Evolutionary conservation across 495 filamentous ascomycete genomes (phyloP).

Genomic region (Xylaria nigripes): DNA sequence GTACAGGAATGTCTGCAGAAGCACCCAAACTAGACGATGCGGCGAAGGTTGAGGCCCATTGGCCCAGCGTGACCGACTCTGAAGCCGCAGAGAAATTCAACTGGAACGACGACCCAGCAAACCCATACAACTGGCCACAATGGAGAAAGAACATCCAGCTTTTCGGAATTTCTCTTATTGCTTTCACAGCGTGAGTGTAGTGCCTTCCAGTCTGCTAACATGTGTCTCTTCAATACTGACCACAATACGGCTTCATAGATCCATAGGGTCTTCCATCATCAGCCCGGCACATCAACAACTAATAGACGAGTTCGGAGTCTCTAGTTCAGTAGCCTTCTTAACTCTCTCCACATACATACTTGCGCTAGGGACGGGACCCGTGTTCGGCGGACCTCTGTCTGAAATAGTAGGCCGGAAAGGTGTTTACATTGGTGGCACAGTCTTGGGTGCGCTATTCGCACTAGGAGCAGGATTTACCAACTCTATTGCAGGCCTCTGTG

Average conservation of each 20-base stretch:
- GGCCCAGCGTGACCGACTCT: not conserved
- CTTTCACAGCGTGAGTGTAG: constrained; percentile 32
- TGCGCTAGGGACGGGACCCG: constrained; percentile 50
- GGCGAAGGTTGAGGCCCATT: not conserved
- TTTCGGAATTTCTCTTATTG: constrained; percentile 38
- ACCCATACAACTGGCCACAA: constrained; percentile 54
- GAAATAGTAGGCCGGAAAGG: constrained; percentile 47
- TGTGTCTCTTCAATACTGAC: not conserved
- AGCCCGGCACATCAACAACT: constrained; percentile 39
- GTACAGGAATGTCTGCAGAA: not conserved
- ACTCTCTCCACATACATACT: constrained; percentile 50
- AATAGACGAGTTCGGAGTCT: constrained; percentile 38
- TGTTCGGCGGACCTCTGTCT: constrained; percentile 51
- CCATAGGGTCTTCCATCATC: constrained; percentile 47
- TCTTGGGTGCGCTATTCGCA: constrained; percentile 53
- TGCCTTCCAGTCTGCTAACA: not conserved
- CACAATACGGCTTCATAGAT: constrained; percentile 23
- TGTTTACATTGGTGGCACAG: constrained; percentile 44
- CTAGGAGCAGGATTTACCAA: constrained; percentile 52
- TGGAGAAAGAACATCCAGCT: constrained; percentile 42
- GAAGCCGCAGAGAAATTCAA: constrained; percentile 34
- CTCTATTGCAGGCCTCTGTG: constrained; percentile 46
- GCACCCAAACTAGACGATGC: not conserved
- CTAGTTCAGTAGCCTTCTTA: constrained; percentile 45
- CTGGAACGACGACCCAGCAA: constrained; percentile 48